These are phyloP conservation scores for Tubosaeta sp. DNA, from an alignment of 768 basidiomycete genomes.

Conservation along the genomic window DNA sequence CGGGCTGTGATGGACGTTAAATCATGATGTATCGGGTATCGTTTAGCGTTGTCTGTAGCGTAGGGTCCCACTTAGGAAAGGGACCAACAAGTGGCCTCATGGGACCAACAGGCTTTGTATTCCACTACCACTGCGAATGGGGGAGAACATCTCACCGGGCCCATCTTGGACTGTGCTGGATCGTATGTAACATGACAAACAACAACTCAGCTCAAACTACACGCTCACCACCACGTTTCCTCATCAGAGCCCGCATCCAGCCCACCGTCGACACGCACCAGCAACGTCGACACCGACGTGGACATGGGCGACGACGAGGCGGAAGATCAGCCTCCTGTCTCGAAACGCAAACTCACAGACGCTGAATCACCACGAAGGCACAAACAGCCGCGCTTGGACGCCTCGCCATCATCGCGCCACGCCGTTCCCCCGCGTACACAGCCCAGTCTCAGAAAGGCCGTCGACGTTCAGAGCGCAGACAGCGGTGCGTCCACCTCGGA, in stretches of 20 bases:
- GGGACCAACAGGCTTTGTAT: not conserved
- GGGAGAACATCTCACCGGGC: slow-evolving; percentile 19
- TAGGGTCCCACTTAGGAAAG: not conserved
- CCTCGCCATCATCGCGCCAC: not conserved
- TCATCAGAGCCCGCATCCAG: slow-evolving; percentile 20
- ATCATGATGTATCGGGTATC: not conserved
- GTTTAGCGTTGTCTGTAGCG: not conserved
- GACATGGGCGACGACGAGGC: slow-evolving; percentile 22
- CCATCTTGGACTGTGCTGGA: slow-evolving; percentile 26
- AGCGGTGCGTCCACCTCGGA: slow-evolving; percentile 15
- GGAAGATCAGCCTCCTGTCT: slow-evolving; percentile 12
- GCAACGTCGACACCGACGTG: slow-evolving; percentile 8
- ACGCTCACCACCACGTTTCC: slow-evolving; percentile 1
- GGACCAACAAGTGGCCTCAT: not conserved
- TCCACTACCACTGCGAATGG: not conserved
- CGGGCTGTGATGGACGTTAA: not conserved
- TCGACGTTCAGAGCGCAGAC: not conserved
- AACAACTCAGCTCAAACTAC: not conserved
- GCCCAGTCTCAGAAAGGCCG: not conserved
- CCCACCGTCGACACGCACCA: slow-evolving; percentile 12
- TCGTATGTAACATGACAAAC: slow-evolving; percentile 16
- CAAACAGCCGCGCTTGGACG: slow-evolving; percentile 21
- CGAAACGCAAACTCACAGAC: slow-evolving; percentile 23
- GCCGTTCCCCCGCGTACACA: slow-evolving; percentile 9
- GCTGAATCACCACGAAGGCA: slow-evolving; percentile 1